Percentiles rank a stretch among this genome's conserved stretches.
These are phyloP conservation scores for Solanum peruvianum DNA, from an alignment of 257 asterid genomes.

Conservation along the genomic window DNA sequence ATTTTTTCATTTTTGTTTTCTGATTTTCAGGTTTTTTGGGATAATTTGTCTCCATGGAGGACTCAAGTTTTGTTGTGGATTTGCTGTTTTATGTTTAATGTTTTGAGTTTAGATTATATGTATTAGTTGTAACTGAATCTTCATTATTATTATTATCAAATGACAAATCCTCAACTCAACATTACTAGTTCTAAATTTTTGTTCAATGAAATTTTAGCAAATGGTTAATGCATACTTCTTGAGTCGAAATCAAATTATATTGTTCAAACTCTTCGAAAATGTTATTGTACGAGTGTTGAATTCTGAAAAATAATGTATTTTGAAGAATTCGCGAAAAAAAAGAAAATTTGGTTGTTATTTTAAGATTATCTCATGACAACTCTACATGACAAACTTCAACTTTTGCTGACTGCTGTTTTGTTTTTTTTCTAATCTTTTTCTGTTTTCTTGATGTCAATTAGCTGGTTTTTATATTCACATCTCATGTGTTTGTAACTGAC, in stretches of 20 bases:
- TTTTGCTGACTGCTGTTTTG: not conserved
- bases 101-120: not conserved
- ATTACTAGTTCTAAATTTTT: not conserved
- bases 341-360: not conserved
- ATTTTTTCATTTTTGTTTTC: not conserved
- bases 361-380: not conserved
- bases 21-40: not conserved
- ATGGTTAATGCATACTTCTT: not conserved
- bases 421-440: not conserved
- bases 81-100: not conserved
- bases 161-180: not conserved
- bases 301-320: not conserved
- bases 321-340: not conserved
- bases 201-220: not conserved
- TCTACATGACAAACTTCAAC: not conserved
- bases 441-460: not conserved
- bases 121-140: not conserved
- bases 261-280: not conserved
- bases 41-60: not conserved
- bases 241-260: not conserved
- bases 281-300: accelerated
- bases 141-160: not conserved
- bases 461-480: not conserved
- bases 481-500: not conserved
- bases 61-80: not conserved